Base-by-base conservation (phyloP, 805 yeast genomes). In the Metschnikowia sp. region DNA sequence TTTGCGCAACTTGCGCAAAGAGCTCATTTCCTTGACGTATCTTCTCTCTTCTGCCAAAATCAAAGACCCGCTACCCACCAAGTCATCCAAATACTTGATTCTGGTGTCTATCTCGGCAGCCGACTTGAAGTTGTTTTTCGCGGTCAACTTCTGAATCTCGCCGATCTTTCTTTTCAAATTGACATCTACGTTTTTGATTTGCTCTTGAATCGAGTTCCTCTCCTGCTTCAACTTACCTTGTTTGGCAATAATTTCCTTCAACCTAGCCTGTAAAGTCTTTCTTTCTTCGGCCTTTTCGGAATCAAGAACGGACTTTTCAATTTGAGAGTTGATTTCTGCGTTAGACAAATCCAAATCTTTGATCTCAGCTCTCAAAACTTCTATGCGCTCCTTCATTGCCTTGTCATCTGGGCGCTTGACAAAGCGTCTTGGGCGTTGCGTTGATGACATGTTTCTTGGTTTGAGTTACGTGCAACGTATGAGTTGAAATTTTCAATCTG, bases 31-130 rank as follows among this genome's bases (percentile, higher is more conserved):
- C 72, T 87, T 87, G 56, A 94, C 82, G 55, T 77, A 70, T 63
- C 83, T 78, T 74, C 88, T 85, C 78, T 94, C 99, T 54, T 92
- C 96, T 45, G 90, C 97, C 62, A 94, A 81, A 59, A 88, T 81
- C 64, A 94, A 76, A 39, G 77, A 69, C 53, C 98, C 98, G 42
- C 86, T 70, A 47, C 86, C 88, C 52, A 94, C 84, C 56, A 78
- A 74, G 37, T 76, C 78, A 65, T 94, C 97, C 61, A 89, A 79
- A 55, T 74, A 74, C 49, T 65, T 63, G 61, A 87, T 76, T 66
- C 84, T 81, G 49, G 73, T 72, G 57, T 86, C 90, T 56, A 87
- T 84, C 53, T 87, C 95, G 33, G 72, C 83, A 51, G 77, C 79
- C 40, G 75, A 70, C 65, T 83, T 83, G 77, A 81, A 91, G 55